A percentile compares a stretch with the other conserved stretches of the same genome.
Evolutionary conservation across 306 rosid species (phyloP).

Genomic region (Dryas drummondii): DNA sequence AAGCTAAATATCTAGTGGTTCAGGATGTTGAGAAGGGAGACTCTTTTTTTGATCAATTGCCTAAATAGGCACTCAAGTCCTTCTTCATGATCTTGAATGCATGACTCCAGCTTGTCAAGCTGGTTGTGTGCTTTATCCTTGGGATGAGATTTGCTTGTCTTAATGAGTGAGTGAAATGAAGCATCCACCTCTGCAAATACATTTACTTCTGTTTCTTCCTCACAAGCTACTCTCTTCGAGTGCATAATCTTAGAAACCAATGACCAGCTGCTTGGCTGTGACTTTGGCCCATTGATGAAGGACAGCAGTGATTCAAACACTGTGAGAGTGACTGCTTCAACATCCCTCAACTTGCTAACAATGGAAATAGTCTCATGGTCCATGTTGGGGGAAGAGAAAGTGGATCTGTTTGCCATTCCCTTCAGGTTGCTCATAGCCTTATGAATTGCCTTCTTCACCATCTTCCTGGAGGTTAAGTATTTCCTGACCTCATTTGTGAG

Average conservation of each 20-base stretch:
- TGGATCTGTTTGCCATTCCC: conserved; percentile 1
- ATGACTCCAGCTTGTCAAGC: conserved; percentile 17
- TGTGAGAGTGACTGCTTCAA: conserved; percentile 13
- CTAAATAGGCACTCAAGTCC: conserved; percentile 27
- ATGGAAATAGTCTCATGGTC: background rate
- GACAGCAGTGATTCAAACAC: conserved; percentile 29
- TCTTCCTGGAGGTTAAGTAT: conserved; percentile 29
- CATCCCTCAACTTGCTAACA: conserved; percentile 25
- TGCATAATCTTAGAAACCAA: conserved; percentile 15
- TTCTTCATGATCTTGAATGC: conserved; percentile 35
- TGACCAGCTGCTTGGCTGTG: conserved; percentile 24
- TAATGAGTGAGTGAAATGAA: background rate
- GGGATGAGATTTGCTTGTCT: background rate
- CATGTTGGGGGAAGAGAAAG: background rate
- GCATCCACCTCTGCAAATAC: conserved; percentile 8
- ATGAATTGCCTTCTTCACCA: conserved; percentile 24
- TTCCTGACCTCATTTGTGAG: conserved; percentile 26
- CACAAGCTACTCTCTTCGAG: background rate
- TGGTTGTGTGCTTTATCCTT: conserved; percentile 10
- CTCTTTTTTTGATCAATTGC: conserved; percentile 38
- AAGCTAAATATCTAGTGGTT: conserved; percentile 13
- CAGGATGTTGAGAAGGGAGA: conserved; percentile 36
- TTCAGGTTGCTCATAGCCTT: conserved; percentile 9
- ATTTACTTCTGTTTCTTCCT: conserved; percentile 1
- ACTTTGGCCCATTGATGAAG: conserved; percentile 24